Conservation (phyloP, 2,329 filamentous ascomycete genomes). For the Ploettnerulaceae sp. region DNA sequence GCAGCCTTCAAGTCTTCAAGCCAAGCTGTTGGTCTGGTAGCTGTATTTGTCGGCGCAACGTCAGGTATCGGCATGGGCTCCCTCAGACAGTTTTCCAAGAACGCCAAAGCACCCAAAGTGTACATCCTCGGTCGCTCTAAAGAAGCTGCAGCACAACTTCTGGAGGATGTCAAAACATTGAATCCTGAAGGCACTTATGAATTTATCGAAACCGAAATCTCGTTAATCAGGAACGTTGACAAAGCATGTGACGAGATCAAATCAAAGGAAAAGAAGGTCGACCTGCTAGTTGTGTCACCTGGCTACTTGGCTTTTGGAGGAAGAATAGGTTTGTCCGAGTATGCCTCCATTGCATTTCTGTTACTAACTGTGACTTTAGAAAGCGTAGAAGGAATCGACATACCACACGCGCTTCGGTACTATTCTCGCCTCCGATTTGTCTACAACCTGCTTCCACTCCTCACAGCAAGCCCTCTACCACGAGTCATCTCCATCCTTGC, state of each 20-base stretch:
- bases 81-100: constrained; percentile 42
- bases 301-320: constrained; percentile 35
- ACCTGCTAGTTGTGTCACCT: constrained; percentile 44
- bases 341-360: too few species aligned
- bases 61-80: constrained; percentile 49
- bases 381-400: constrained; percentile 52
- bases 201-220: constrained; percentile 47
- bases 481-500: constrained; percentile 52
- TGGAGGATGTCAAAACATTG: constrained; percentile 38
- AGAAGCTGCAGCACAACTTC: constrained; percentile 30
- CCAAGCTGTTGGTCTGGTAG: constrained; percentile 38
- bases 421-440: constrained; percentile 55
- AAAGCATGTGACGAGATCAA: constrained; percentile 42
- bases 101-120: constrained; percentile 39
- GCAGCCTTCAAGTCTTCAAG: constrained; percentile 30
- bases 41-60: constrained; percentile 50
- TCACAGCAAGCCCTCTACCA: constrained; percentile 41
- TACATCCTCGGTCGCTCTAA: constrained; percentile 49
- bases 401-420: constrained; percentile 46
- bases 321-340: constrained; percentile 23
- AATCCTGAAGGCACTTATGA: constrained; percentile 42
- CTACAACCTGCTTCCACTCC: constrained; percentile 51
- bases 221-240: constrained; percentile 48
- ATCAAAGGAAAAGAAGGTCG: constrained; percentile 40
- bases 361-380: too few species aligned